A percentile compares a stretch with the other conserved stretches of the same genome.
These are phyloP conservation scores for Quercus engelmannii DNA, from an alignment of 306 rosid species.

Conservation along the genomic window DNA sequence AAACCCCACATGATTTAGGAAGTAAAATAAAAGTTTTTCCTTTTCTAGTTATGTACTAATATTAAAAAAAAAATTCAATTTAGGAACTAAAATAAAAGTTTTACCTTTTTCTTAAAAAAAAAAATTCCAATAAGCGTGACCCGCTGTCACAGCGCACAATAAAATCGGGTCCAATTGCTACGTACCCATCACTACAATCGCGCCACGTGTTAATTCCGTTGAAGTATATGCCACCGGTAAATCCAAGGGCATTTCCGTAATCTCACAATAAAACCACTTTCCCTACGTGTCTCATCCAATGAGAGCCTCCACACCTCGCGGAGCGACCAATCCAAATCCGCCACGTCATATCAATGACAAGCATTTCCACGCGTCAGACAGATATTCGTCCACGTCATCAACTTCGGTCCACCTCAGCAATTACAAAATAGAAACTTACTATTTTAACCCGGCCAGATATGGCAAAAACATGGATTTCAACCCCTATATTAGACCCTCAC, in stretches of 20 bases:
- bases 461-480: neutral
- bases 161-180: neutral
- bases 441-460: slow-evolving; percentile 1
- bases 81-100: too few relatives aligned
- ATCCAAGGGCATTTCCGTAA: slow-evolving; percentile 16
- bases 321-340: slow-evolving; percentile 22
- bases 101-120: too few relatives aligned
- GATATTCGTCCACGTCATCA: neutral
- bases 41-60: too few relatives aligned
- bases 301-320: neutral
- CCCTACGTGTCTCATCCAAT: slow-evolving; percentile 29
- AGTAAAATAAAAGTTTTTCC: too few relatives aligned
- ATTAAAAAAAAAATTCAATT: too few relatives aligned
- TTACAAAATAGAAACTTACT: slow-evolving; percentile 7
- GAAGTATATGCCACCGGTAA: neutral
- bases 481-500: slow-evolving; percentile 22
- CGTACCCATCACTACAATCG: too few relatives aligned
- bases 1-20: too few relatives aligned
- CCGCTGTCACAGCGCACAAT: too few relatives aligned
- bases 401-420: slow-evolving; percentile 12
- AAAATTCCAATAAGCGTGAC: neutral
- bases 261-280: neutral
- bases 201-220: neutral
- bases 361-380: neutral
- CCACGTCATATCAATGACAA: slow-evolving; percentile 52